Evolutionary conservation across 495 filamentous ascomycete genomes (phyloP), one percentile per base, ranked within the genome.

Genomic region (Tuber calosporum): DNA sequence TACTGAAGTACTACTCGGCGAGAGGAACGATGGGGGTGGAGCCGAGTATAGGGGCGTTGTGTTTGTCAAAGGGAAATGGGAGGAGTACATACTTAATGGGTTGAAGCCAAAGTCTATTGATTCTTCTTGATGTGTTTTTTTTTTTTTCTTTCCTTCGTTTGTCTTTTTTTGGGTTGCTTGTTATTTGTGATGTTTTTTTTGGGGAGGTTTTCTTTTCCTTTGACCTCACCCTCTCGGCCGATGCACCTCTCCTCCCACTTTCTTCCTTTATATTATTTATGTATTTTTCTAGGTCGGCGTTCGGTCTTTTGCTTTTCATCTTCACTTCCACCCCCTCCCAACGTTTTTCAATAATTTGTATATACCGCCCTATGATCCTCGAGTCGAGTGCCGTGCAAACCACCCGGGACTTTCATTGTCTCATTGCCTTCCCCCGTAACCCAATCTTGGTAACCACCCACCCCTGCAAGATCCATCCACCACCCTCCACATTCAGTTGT

Each of bases 1-100:
- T 38, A 81, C 79, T 15, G 79, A 81, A 68, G 71, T 81, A 3
- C 41, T 81, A 5, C 75, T 81, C 9, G 76, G 79, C 0, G 79
- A 78, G 53, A 78, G 72, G 72, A 78, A 81, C 34, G 76, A 81
- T 22, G 66, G 75, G 1, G 58, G 58, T 11, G 76, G 79, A 1
- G 68, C 72, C 13, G 79, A 80, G 74, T 80, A 80, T 43, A 72
- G 72, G 7, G 48, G 72, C 3, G 79, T 80, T 36, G 68, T 80
- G 42, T 80, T 77, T 68, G 78, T 77, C 11, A 80, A 80, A 43
- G 38, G 69, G 53, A 53, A 72, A 34, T 80, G 79, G 79, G 79
- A 77, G 34, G 69, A 73, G 41, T 80, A 74, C 69, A 71, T 78
- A 1, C 68, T 78, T 19, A 62, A 70, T 26, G 74, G 74, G 34